Percentiles rank a stretch among this genome's conserved stretches.
phyloP scores from a whole-genome alignment of 108 stramenopile genomes.

The Epithemia pelagica region DNA sequence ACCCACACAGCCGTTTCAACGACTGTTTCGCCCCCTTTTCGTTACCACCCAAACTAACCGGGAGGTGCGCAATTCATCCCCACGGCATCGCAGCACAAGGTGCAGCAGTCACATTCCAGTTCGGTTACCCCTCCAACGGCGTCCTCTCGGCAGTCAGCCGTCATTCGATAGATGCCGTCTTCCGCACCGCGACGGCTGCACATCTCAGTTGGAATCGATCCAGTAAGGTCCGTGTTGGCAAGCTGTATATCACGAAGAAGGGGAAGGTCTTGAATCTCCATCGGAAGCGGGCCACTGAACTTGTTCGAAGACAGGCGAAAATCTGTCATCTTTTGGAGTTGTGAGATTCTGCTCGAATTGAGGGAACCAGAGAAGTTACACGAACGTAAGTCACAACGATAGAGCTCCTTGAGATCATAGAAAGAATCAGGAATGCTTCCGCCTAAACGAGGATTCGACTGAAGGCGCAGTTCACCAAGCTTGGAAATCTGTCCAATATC shows the following conservation, averaged over 20 bases:
- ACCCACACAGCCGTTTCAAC: too few species aligned
- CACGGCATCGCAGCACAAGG: constrained; percentile 2
- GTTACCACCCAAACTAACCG: too few species aligned
- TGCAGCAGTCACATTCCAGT: constrained; percentile 1
- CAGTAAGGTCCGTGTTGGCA: constrained; percentile 26
- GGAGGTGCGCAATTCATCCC: constrained; percentile 3
- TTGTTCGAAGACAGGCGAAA: constrained; percentile 16
- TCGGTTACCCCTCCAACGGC: neutral
- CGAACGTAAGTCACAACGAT: constrained; percentile 1
- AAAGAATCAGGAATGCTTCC: constrained; percentile 48
- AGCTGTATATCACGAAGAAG: constrained; percentile 24
- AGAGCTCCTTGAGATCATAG: constrained; percentile 2
- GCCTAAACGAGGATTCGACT: constrained; percentile 28
- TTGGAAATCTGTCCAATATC: constrained; percentile 26
- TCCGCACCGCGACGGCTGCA: neutral
- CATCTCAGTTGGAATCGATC: constrained; percentile 17
- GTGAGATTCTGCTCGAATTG: constrained; percentile 8
- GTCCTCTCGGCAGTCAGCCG: neutral
- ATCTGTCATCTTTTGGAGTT: neutral
- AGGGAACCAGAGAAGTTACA: constrained; percentile 23
- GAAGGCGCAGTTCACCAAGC: constrained; percentile 42
- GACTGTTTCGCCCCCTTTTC: too few species aligned
- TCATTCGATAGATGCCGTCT: neutral
- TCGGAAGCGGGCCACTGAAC: constrained; percentile 32
- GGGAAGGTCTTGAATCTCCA: constrained; percentile 13